A percentile compares a stretch with the other conserved stretches of the same genome.
These are phyloP conservation scores for Candida anutae DNA, from an alignment of 1,139 yeast genomes.

Conservation along the genomic window DNA sequence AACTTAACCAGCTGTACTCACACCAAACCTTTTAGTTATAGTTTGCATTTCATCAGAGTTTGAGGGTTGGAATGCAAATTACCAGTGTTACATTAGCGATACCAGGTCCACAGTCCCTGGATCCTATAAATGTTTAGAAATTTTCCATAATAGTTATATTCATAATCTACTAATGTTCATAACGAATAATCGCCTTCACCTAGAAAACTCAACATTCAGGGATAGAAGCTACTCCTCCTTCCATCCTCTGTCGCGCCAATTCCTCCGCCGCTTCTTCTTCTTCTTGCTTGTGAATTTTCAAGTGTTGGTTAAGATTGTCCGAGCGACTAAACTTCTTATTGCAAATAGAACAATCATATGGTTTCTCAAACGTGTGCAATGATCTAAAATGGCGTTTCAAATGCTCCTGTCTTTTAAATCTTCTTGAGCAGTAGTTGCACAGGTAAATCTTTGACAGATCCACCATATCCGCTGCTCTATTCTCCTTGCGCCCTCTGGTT, in stretches of 20 bases:
- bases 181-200: no score
- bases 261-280: slow-evolving; percentile 9
- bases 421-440: slow-evolving; percentile 46
- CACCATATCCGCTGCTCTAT: slow-evolving; percentile 37
- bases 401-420: slow-evolving; percentile 76
- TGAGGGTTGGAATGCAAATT: no score
- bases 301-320: slow-evolving; percentile 70
- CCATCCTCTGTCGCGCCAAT: slow-evolving; percentile 1
- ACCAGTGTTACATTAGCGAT: no score
- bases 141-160: no score
- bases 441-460: slow-evolving; percentile 35
- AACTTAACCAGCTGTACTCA: no score
- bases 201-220: no score
- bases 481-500: slow-evolving; percentile 41
- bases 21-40: no score
- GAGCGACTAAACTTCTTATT: slow-evolving; percentile 67
- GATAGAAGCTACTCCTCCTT: no score
- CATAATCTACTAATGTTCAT: no score
- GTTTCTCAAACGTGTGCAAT: slow-evolving; percentile 67
- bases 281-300: slow-evolving; percentile 54
- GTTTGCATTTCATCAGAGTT: no score
- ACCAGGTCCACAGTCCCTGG: no score
- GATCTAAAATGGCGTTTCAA: slow-evolving; percentile 70
- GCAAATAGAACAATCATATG: slow-evolving; percentile 64
- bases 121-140: no score